Base-by-base conservation (phyloP, 805 yeast genomes). In the Lipomyces lipofer region DNA sequence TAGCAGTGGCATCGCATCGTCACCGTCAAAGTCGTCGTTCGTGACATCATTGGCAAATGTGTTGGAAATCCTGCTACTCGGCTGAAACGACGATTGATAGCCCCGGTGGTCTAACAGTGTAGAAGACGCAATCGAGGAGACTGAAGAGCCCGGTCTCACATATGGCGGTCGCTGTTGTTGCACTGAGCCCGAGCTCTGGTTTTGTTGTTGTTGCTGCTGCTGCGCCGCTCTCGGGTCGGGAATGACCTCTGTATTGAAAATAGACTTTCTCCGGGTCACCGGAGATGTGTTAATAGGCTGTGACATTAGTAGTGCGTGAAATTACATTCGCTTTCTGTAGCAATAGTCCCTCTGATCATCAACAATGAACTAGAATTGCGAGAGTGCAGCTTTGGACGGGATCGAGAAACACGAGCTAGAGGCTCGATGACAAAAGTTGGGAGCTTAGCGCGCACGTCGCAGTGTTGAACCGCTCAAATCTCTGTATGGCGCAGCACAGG, bases 61-160 rank as follows among this genome's bases (percentile, higher is more conserved):
- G 27, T 28, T 25, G 5, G 52, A 49, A 35, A 49, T 32, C 25
- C 43, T 42, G 22, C 52, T 47, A 12, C 47, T 19, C n/a, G 42
- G 35, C 27, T 42, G 47, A 6, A 43, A 49, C 15, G 39, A 17
- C 4, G 40, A 33, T 6, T 43, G 56, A 19, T 48, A 53, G 4
- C 45, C 57, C 30, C 58, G 42, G 43, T 54, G 58, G 32, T 54
- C 58, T 7, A 54, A 45, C 13, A 54, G 46, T 10, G 54, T 42
- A 13, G 58, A 44, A n/a, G 58, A 54, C 19, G 54, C 50, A 33
- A 50, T 39, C 9, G 58, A 48, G 19, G 53, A 43, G 15, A 48
- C 36, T 19, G 56, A 50, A 13, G 48, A 5, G 44, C 52, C 43
- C 24, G 35, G 38, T 8, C 21, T 43, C 24, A 29, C 32, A 2